Evolutionary conservation across 2,329 filamentous ascomycete genomes (phyloP).

Genomic region (Diplodia intermedia): DNA sequence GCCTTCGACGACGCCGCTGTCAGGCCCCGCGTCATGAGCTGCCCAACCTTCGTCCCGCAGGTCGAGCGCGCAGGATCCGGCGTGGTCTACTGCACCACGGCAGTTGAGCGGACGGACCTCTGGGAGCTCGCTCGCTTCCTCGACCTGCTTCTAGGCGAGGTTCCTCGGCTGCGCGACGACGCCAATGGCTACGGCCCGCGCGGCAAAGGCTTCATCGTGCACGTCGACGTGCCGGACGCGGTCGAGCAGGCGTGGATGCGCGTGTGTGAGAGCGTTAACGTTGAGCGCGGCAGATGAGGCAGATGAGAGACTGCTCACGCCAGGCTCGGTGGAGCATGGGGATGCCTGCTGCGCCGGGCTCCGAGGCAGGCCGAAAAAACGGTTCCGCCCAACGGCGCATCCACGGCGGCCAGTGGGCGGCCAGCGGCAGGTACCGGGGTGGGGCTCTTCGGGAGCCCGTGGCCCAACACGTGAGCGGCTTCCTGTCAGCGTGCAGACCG

Average conservation of each 20-base stretch:
- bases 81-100: background rate
- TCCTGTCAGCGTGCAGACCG: background rate
- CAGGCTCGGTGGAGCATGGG: conserved; percentile 1
- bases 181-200: conserved; percentile 53
- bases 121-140: conserved; percentile 52
- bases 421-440: conserved; percentile 26
- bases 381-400: conserved; percentile 20
- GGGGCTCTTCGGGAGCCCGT: conserved; percentile 23
- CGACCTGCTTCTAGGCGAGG: conserved; percentile 53
- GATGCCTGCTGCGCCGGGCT: conserved; percentile 19
- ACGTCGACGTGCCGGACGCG: conserved; percentile 51
- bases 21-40: conserved; percentile 40
- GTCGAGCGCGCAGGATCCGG: conserved; percentile 28
- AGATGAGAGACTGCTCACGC: conserved; percentile 6
- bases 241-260: conserved; percentile 47
- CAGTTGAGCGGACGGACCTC: conserved; percentile 35
- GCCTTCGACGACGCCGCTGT: conserved; percentile 41
- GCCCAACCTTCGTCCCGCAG: conserved; percentile 45
- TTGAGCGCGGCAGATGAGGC: conserved; percentile 6
- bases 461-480: conserved; percentile 17
- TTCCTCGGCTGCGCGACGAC: conserved; percentile 54
- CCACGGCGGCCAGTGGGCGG: conserved; percentile 9
- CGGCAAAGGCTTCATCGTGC: conserved; percentile 53
- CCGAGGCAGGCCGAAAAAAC: conserved; percentile 23
- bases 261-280: background rate